A percentile compares a stretch with the other conserved stretches of the same genome.
phyloP scores from a whole-genome alignment of 495 filamentous ascomycete genomes.

The Paragyromitra xinjiangensis region DNA sequence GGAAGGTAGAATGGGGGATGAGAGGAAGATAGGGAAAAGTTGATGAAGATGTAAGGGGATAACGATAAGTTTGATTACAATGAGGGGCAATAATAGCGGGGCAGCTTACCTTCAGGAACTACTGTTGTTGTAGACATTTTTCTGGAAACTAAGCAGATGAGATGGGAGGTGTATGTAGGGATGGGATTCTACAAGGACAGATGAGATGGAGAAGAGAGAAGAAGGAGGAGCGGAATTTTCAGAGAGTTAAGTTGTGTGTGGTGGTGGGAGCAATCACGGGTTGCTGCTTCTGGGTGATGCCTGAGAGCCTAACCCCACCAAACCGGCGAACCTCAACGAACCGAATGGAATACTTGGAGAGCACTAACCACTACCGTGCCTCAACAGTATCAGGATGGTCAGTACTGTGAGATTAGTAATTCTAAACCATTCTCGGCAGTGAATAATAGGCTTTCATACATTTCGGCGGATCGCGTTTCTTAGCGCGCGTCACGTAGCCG shows the following conservation, averaged over 20 bases:
- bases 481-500: neutral
- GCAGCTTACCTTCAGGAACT: constrained; percentile 46
- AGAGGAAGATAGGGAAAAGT: neutral
- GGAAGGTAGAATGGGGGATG: neutral
- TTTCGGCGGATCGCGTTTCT: constrained; percentile 14
- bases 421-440: neutral
- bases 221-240: constrained; percentile 9
- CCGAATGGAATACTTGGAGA: constrained; percentile 45
- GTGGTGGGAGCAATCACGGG: constrained; percentile 32
- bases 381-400: neutral
- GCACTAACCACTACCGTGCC: neutral
- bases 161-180: constrained; percentile 7
- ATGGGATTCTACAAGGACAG: constrained; percentile 1
- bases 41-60: neutral
- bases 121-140: constrained; percentile 23
- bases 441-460: constrained; percentile 31
- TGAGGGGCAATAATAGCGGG: constrained; percentile 39
- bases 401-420: constrained; percentile 14
- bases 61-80: constrained; percentile 7
- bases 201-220: constrained; percentile 35
- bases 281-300: constrained; percentile 22
- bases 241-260: constrained; percentile 12
- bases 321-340: constrained; percentile 51
- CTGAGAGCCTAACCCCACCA: constrained; percentile 47
- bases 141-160: constrained; percentile 3